Base-by-base conservation (phyloP, 306 rosid genomes). In the Cucurbita argyrosperma region DNA sequence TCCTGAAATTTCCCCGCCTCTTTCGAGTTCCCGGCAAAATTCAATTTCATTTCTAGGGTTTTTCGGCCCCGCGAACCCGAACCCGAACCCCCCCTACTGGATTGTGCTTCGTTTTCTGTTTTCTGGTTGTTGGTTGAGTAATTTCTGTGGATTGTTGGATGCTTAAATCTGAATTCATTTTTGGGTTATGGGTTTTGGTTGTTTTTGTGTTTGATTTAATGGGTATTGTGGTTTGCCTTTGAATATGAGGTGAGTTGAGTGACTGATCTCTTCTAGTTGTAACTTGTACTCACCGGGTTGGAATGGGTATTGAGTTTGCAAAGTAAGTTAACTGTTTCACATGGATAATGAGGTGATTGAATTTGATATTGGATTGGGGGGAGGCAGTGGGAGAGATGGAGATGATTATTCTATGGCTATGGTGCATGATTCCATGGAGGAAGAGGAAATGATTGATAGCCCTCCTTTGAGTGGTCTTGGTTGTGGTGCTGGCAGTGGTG, bases 291-390 rank as follows among this genome's bases (percentile, higher is more conserved):
- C 45, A 14, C 23, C 45, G 26, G 21, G 70, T 59, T 56, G 66
- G 67, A 23, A 60, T 26, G 60, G 69, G 19, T 46, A 0, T 35
- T 64, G 64, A 76, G 62, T 52, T 64, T 10, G 21, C 7, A 4
- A 19, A 39, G 4, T 10, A 64, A 76, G 21, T 49, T 43, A 47
- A 57, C 66, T 67, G 21, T 45, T 76, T 43, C 64, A 72, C 13
- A 88, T 92, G 97, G 98, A 92, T 74, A 88, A 84, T 69, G 95
- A 86, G 82, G 86, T 90, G 78, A 80, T 93, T 50, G 98, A 89
- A 68, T 94, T 94, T 80, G 96, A 94, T 81, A 90, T 90, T 80
- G 98, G 92, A 59, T 68, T 93, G 83, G 96, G 93, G 53, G 88
- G 84, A 50, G 92, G 86, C 40, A 90, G 85, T 61, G 88, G 80